Evolutionary conservation across 768 basidiomycete genomes (phyloP).

Genomic region (Termitomyces titanicus): DNA sequence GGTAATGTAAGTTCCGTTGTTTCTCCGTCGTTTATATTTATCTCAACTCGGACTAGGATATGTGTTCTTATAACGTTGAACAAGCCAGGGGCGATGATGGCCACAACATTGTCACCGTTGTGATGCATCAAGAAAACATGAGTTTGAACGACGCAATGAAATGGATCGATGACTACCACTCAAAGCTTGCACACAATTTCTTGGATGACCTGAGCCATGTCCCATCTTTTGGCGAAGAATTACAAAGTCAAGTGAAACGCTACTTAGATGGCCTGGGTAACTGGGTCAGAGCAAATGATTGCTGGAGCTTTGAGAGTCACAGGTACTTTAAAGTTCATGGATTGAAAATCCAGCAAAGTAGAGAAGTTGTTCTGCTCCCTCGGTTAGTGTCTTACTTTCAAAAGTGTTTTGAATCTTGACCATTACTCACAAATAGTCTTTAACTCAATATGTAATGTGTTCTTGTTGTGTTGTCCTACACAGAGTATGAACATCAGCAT

Average conservation of each 20-base stretch:
- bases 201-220: conserved; percentile 21
- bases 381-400: too few relatives aligned
- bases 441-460: too few relatives aligned
- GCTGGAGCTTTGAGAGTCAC: conserved; percentile 38
- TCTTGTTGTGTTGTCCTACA: too few relatives aligned
- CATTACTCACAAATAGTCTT: too few relatives aligned
- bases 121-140: conserved; percentile 33
- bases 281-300: conserved; percentile 35
- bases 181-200: conserved; percentile 27
- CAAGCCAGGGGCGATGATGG: conserved; percentile 34
- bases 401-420: conserved; percentile 18
- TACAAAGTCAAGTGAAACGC: conserved; percentile 26
- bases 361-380: conserved; percentile 30
- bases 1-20: too few relatives aligned
- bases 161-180: conserved; percentile 31
- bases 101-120: conserved; percentile 39
- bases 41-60: conserved; percentile 3
- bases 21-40: too few relatives aligned
- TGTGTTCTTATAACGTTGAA: conserved; percentile 9
- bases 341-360: conserved; percentile 23
- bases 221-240: conserved; percentile 31
- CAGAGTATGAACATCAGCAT: too few relatives aligned
- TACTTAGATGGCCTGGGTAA: conserved; percentile 37
- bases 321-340: conserved; percentile 40
- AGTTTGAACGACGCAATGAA: conserved; percentile 33